A percentile compares a stretch with the other conserved stretches of the same genome.
Evolutionary conservation across 2,329 filamentous ascomycete species (phyloP).

Genomic region (Aspergillus sclerotialis): DNA sequence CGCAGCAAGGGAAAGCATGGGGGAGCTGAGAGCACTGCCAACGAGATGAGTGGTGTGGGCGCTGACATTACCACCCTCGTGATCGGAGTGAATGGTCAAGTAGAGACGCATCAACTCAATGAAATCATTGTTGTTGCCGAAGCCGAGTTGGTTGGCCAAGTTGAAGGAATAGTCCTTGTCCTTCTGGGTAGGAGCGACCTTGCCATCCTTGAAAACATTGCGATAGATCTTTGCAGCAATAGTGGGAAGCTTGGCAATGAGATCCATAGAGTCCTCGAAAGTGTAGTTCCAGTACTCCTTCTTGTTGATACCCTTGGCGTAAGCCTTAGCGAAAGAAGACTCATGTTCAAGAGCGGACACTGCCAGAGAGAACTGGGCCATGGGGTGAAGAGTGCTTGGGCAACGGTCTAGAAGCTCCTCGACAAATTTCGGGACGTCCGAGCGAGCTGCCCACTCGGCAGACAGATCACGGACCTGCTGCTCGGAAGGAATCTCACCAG

Average conservation of each 20-base stretch:
- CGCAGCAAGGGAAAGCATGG: constrained; percentile 91
- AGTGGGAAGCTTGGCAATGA: constrained; percentile 98
- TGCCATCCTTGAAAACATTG: constrained; percentile 99
- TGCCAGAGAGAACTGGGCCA: constrained; percentile 98
- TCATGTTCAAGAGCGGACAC: constrained; percentile 98
- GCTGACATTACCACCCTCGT: constrained; percentile 98
- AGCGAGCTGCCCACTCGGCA: constrained; percentile 96
- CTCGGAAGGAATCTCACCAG: constrained; percentile 93
- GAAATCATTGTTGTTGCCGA: constrained; percentile 90
- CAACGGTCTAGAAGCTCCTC: constrained; percentile 99
- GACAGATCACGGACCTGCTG: constrained; percentile 98
- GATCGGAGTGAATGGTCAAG: constrained; percentile 99
- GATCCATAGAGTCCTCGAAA: constrained; percentile 99
- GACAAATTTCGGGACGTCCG: constrained; percentile 94
- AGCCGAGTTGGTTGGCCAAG: constrained; percentile 99
- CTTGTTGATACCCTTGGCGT: constrained; percentile 99
- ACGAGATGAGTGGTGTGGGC: constrained; percentile 99
- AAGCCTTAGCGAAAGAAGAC: constrained; percentile 95
- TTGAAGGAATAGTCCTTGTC: constrained; percentile 99
- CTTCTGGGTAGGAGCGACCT: constrained; percentile 91
- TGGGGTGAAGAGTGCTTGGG: constrained; percentile 97
- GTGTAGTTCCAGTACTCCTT: constrained; percentile 99
- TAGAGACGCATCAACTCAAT: constrained; percentile 98
- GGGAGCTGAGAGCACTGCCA: constrained; percentile 91
- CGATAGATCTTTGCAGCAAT: constrained; percentile 99